Evolutionary conservation across 2,329 filamentous ascomycete genomes (phyloP), one percentile per base, ranked within the genome.

Genomic region (Didymella glomerata): DNA sequence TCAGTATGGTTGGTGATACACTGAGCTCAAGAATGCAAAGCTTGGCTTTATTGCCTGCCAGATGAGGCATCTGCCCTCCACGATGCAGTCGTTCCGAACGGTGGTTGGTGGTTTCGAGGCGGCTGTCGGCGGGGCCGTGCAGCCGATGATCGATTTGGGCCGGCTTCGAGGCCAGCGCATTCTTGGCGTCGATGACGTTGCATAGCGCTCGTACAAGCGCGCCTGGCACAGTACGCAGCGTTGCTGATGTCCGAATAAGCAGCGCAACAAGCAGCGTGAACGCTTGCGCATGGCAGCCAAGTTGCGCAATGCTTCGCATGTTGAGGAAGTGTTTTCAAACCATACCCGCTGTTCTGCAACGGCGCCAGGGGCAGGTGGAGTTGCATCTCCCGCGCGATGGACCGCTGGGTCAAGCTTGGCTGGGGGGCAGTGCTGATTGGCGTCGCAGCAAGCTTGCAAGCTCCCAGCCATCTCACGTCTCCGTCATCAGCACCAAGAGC

Each of bases 341-440:
- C 45, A 20, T 45, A 46, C 52, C 57, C 57, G 52, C 48, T 55
- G 52, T 60, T 55, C 52, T 60, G 57, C 57, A 55, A 60, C 57
- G 57, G 52, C 57, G 57, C 57, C 57, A 60, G 57, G 57, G 57
- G 57, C 52, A 60, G 48, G 57, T 60, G 57, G 57, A 60, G 57
- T 34, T 36, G 32, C 32, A 36, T 44, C 25, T 55, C 41, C 50
- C 50, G 51, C 30, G 46, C 36, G 50, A 42, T 49, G 45, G 40
- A 47, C 45, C 51, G 46, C 38, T 45, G 14, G 45, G 30, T 47
- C 16, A n/a, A 54, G 51, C 57, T 60, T 60, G 57, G 57, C 41
- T 48, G 51, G 48, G 51, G 47, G 57, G 57, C 57, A 51, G 57
- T 60, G 57, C 51, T 54, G 24, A 54, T 50, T 54, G 51, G 50